These are phyloP conservation scores for Massarina eburnea DNA, from an alignment of 2,329 filamentous ascomycete species.

Conservation along the genomic window DNA sequence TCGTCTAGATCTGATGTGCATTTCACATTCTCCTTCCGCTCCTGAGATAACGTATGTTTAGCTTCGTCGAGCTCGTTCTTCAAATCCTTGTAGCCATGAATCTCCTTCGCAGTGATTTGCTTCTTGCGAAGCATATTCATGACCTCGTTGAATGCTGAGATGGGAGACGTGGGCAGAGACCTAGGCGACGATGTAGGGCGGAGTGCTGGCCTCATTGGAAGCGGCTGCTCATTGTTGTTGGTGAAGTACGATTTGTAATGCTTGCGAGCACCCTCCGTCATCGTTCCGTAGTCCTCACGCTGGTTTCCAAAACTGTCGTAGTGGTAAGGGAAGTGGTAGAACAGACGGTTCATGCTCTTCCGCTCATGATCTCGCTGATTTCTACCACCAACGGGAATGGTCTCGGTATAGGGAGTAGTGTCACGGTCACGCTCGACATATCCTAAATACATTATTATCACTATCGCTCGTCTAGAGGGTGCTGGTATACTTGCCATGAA, in stretches of 20 bases:
- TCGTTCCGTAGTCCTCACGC: background rate
- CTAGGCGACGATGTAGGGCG: background rate
- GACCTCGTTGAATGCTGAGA: background rate
- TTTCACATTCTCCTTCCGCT: no score
- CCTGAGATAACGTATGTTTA: background rate
- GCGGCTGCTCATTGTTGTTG: background rate
- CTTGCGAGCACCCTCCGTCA: background rate
- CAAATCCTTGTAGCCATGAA: background rate
- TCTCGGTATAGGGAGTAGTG: background rate
- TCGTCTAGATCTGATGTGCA: no score
- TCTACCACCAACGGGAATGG: background rate
- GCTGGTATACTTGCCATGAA: background rate
- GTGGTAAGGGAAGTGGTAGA: background rate
- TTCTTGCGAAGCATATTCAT: background rate
- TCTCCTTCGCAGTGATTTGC: background rate
- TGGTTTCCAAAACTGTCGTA: background rate
- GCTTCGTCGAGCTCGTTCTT: background rate
- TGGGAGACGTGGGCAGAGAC: background rate
- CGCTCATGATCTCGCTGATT: no score
- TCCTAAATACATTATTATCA: no score
- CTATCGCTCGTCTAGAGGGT: no score
- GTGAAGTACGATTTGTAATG: background rate
- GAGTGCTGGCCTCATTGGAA: background rate
- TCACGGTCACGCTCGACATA: background rate
- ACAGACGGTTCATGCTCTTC: background rate